Conservation (phyloP, 495 filamentous ascomycete genomes). For the Trichoderma reesei region DNA sequence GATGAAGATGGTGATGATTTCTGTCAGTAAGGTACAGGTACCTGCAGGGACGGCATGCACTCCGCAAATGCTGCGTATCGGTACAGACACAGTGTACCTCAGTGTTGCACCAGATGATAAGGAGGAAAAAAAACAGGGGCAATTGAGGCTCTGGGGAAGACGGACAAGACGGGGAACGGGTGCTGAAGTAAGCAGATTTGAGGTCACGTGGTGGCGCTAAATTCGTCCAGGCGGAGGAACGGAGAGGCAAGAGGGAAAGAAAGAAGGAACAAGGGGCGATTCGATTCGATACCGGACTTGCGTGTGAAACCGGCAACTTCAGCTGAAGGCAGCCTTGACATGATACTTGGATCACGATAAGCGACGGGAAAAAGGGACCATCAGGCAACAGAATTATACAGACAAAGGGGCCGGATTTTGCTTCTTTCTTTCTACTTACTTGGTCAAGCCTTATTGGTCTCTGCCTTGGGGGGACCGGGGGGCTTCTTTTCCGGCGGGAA, state of each 20-base stretch:
- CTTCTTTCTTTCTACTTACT: constrained; percentile 9
- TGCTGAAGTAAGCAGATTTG: too few species aligned
- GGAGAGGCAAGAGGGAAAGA: too few species aligned
- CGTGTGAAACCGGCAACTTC: background rate
- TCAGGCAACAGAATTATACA: background rate
- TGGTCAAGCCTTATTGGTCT: background rate
- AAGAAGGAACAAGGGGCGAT: background rate
- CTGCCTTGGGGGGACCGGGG: background rate
- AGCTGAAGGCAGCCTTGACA: constrained; percentile 1
- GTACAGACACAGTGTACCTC: too few species aligned
- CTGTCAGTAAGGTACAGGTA: background rate
- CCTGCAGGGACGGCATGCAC: too few species aligned
- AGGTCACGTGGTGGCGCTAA: background rate
- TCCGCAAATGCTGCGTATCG: too few species aligned
- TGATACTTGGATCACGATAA: background rate
- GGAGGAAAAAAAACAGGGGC: too few species aligned
- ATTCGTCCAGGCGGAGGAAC: background rate
- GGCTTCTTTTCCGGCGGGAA: too few species aligned
- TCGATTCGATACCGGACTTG: background rate
- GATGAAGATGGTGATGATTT: too few species aligned
- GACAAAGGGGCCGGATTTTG: background rate
- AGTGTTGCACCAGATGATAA: too few species aligned
- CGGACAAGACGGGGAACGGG: too few species aligned
- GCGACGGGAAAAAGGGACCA: background rate
- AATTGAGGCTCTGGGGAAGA: too few species aligned